A percentile compares a stretch with the other conserved stretches of the same genome.
These are phyloP conservation scores for Eucalyptus sp. DNA, from an alignment of 345 rosid species.

Conservation along the genomic window DNA sequence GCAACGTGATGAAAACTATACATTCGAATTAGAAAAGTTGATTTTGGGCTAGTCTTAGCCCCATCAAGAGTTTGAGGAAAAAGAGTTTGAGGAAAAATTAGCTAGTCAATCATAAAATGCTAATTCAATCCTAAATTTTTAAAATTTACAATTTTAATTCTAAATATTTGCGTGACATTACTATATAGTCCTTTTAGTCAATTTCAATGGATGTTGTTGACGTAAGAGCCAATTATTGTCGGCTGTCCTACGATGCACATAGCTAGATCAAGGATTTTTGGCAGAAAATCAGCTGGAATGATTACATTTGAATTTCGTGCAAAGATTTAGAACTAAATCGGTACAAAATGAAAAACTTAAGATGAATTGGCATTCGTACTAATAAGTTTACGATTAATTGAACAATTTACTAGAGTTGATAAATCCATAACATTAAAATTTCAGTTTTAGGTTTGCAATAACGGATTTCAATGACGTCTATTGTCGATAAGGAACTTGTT, in stretches of 20 bases:
- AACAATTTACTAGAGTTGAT: background rate
- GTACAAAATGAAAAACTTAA: background rate
- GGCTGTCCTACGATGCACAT: rapidly evolving
- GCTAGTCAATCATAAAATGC: background rate
- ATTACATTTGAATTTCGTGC: rapidly evolving
- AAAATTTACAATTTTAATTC: background rate
- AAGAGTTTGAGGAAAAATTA: background rate
- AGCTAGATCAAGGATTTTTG: background rate
- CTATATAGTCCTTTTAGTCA: rapidly evolving
- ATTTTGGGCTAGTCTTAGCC: background rate
- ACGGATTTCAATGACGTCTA: background rate
- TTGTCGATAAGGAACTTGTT: background rate
- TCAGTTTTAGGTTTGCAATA: background rate
- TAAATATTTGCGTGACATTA: background rate
- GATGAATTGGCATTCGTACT: background rate
- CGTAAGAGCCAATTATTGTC: rapidly evolving
- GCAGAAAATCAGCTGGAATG: rapidly evolving
- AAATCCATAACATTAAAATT: background rate
- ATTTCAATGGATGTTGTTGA: background rate
- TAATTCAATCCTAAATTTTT: background rate
- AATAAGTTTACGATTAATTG: background rate
- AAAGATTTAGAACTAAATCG: background rate
- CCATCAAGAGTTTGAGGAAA: background rate
- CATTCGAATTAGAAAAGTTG: background rate
- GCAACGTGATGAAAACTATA: background rate